These are phyloP conservation scores for Aspergillus quadrilineatus DNA, from an alignment of 2,329 filamentous ascomycete species.

Conservation along the genomic window DNA sequence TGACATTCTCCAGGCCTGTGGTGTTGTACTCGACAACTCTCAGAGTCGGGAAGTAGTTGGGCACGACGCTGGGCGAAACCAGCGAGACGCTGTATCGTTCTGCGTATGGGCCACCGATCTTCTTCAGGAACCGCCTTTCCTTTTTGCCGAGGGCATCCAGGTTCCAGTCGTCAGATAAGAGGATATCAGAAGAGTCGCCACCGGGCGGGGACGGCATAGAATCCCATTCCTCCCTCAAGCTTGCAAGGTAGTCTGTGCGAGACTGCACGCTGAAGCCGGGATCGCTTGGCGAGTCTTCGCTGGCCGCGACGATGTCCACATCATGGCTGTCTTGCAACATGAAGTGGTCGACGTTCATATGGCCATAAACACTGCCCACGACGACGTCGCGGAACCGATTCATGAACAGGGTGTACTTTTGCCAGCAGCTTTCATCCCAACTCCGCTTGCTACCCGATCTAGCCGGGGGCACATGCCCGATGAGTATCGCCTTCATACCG, in stretches of 20 bases:
- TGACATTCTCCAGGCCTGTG: slow-evolving; percentile 64
- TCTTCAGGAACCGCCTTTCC: slow-evolving; percentile 57
- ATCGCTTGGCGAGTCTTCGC: slow-evolving; percentile 16
- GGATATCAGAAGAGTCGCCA: slow-evolving; percentile 17
- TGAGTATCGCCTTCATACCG: slow-evolving; percentile 91
- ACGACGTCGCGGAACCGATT: slow-evolving; percentile 89
- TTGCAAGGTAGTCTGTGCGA: slow-evolving; percentile 76
- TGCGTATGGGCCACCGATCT: slow-evolving; percentile 76
- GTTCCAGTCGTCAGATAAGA: slow-evolving; percentile 8
- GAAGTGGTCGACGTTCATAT: slow-evolving; percentile 99
- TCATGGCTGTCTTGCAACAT: slow-evolving; percentile 82
- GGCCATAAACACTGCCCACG: slow-evolving; percentile 75
- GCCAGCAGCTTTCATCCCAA: slow-evolving; percentile 98
- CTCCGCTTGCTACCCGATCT: slow-evolving; percentile 77
- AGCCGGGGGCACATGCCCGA: slow-evolving; percentile 90
- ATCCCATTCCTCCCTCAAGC: slow-evolving; percentile 75
- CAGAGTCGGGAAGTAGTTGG: slow-evolving; percentile 86
- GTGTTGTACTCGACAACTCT: slow-evolving; percentile 96
- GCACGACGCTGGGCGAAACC: slow-evolving; percentile 83
- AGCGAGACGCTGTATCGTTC: slow-evolving; percentile 82
- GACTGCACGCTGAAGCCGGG: slow-evolving; percentile 53
- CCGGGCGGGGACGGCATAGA: slow-evolving; percentile 62
- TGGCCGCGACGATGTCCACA: slow-evolving; percentile 58
- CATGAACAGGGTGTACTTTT: slow-evolving; percentile 91
- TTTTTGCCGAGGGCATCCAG: slow-evolving; percentile 42